phyloP scores from a whole-genome alignment of 345 rosid genomes.

The Populus deltoides region DNA sequence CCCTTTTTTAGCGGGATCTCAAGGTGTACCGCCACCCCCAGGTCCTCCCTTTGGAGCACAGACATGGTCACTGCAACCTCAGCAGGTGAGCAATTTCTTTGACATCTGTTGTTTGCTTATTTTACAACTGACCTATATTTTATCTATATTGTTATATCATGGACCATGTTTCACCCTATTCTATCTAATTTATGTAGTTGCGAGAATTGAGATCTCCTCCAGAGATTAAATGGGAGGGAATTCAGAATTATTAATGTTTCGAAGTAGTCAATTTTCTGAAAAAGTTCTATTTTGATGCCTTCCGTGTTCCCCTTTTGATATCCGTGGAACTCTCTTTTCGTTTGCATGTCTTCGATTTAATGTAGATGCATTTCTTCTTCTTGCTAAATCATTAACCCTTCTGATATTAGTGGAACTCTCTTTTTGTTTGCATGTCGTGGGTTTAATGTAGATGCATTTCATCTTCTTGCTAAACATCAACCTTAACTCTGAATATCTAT shows the following conservation, averaged over 20 bases:
- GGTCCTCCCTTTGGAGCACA: constrained; percentile 59
- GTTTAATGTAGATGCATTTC: neutral
- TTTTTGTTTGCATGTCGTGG: neutral
- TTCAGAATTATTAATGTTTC: no score
- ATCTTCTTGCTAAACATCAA: neutral
- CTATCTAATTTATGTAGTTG: no score
- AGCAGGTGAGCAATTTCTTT: constrained; percentile 27
- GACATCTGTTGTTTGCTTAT: neutral
- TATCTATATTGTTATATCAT: neutral
- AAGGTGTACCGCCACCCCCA: constrained; percentile 35
- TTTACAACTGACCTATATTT: neutral
- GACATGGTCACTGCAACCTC: constrained; percentile 30
- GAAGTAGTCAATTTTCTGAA: no score
- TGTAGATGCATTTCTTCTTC: neutral
- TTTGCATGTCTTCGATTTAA: neutral
- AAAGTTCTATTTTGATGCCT: no score
- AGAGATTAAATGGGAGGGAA: no score
- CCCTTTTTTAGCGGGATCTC: constrained; percentile 40
- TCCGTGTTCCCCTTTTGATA: no score
- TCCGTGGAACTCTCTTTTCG: no score
- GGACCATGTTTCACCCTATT: neutral
- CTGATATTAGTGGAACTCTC: no score
- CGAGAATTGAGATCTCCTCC: no score
- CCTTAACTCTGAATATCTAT: constrained; percentile 10
- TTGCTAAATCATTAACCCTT: neutral